phyloP scores from a whole-genome alignment of 1,139 yeast genomes.

The Suhomyces taliae region DNA sequence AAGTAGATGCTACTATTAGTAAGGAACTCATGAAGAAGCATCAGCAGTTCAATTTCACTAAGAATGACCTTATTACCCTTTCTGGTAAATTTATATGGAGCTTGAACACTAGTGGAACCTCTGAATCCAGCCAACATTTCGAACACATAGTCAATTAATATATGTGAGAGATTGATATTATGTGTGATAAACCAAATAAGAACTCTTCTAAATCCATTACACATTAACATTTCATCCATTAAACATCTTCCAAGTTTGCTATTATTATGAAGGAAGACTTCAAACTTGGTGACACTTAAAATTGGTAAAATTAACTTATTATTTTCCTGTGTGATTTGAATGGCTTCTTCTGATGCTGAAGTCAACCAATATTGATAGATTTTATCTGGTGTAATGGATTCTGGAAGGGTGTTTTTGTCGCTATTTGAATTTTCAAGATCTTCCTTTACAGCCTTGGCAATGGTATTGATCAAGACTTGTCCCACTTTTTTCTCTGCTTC shows the following conservation, averaged over 20 bases:
- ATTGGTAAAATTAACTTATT: conserved; percentile 36
- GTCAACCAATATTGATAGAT: conserved; percentile 48
- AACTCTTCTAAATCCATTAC: conserved; percentile 57
- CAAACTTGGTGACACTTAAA: conserved; percentile 43
- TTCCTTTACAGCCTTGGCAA: conserved; percentile 52
- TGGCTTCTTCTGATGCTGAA: conserved; percentile 29
- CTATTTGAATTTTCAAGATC: conserved; percentile 15
- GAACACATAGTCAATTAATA: conserved; percentile 56
- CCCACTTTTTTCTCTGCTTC: conserved; percentile 35
- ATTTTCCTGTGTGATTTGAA: conserved; percentile 26
- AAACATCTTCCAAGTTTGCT: conserved; percentile 51
- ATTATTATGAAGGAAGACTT: conserved; percentile 35
- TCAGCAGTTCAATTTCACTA: conserved; percentile 58
- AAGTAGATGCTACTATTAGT: conserved; percentile 53
- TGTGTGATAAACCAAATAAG: conserved; percentile 71
- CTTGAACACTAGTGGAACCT: conserved; percentile 35
- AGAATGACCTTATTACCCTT: conserved; percentile 48
- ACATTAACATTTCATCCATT: conserved; percentile 70
- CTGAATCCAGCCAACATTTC: conserved; percentile 57
- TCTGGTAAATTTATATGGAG: conserved; percentile 50
- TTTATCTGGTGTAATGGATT: conserved; percentile 46
- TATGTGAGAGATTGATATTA: conserved; percentile 52
- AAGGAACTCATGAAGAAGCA: conserved; percentile 70
- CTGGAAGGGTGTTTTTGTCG: conserved; percentile 8
- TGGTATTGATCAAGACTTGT: conserved; percentile 44